Base-by-base conservation (phyloP, 2,329 filamentous ascomycete species). In the Zopfia rhizophila region DNA sequence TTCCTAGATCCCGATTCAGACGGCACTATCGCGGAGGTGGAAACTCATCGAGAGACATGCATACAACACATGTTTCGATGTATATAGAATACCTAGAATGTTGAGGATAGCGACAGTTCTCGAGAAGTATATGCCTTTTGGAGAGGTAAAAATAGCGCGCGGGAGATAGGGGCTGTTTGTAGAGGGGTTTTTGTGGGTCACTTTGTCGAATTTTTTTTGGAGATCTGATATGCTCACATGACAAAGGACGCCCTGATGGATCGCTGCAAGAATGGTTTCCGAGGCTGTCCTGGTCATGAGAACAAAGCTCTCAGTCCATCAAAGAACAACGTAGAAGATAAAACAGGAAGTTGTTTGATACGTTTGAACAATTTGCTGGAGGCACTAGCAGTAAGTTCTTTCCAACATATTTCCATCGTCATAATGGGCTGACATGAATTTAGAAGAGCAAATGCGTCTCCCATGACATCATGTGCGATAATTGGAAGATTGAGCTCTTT, bases 371-470 rank as follows among this genome's bases (percentile, higher is more conserved):
- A 36, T 36, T 12, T 36, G 11, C 13, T 36, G 11, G 19, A 22
- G 32, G 32, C 13, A 14, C 10, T 36, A 18, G n/a, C n/a, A n/a
- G n/a, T n/a, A n/a, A n/a, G n/a, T n/a, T n/a, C n/a, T n/a, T n/a
- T n/a, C n/a, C n/a, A n/a, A n/a, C n/a, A n/a, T n/a, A n/a, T n/a
- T n/a, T n/a, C n/a, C n/a, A n/a, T n/a, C n/a, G n/a, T n/a, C n/a
- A n/a, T 4, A 21, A 38, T 23, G 55, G 43, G 5, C 27, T 58
- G 28, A 35, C 11, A 2, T 38, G 45, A n/a, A n/a, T n/a, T n/a
- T n/a, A n/a, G n/a, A n/a, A n/a, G 30, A 55, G 51, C 38, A 58
- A 58, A 33, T 45, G 51, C 21, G 52, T 48, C 17, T 58, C 48
- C 23, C 48, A 51, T 23, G 55, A 58, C 45, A 45, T 58, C n/a